Evolutionary conservation across 2,329 filamentous ascomycete species (phyloP), one percentile per base, ranked within the genome.

Genomic region (Botrytis fragariae): DNA sequence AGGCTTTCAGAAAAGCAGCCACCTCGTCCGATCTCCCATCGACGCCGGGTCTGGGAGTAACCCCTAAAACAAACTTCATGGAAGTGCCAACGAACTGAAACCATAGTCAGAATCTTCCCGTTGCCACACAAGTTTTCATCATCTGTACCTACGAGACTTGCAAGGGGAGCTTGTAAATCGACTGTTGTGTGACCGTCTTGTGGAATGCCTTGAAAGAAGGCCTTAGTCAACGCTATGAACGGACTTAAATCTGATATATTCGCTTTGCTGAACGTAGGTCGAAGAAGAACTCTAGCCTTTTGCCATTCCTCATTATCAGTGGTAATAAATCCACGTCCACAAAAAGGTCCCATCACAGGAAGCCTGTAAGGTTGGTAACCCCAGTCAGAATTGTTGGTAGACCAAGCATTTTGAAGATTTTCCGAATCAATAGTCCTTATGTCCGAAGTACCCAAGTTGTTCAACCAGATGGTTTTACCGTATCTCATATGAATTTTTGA

Each of bases 261-360:
- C 42, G 57, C 42, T 45, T 63, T 63, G 42, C 69, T 71, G 6
- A 71, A 71, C 10, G 59, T 71, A 2, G 69, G 59, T 35, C 69
- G 16, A 16, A 71, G 59, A 29, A 71, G 59, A 39, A 32, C 59
- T 42, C 42, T 71, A 37, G 39, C 32, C 12, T 71, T 48, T 9
- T 63, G 32, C 64, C 32, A 71, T 22, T 22, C 35, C 14, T 62
- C 57, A 32, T 44, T 35, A 62, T 71, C 69, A 8, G 69, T 71
- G 12, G 57, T 71, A 4, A 71, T 62, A 29, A 62, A 71, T 20
- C 69, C 57, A 25, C 42, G 37, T 9, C 57, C 69, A 39, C 69
- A 71, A 44, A 71, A 71, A 20, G 69, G 57, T 4, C 57, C 69
- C 69, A 62, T 71, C 3, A 71, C 69, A 9, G 57, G 57, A 35